phyloP scores from a whole-genome alignment of 108 stramenopile genomes.

The Aurantiochytrium sp. region DNA sequence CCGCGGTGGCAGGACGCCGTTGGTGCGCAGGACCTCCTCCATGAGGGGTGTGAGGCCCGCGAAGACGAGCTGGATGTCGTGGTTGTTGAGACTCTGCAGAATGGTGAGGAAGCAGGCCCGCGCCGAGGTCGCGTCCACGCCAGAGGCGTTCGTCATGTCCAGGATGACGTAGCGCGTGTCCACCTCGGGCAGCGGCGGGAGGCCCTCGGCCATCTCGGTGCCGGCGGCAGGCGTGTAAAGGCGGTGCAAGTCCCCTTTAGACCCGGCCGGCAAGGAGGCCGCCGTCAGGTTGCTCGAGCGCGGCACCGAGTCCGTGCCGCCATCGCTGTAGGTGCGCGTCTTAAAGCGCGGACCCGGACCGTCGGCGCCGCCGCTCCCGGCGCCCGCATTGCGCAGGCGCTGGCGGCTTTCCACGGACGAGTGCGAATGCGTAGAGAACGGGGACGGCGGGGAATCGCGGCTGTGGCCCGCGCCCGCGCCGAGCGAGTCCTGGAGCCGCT shows the following conservation, averaged over 20 bases:
- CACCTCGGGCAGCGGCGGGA: not conserved
- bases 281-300: not conserved
- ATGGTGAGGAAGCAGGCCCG: constrained; percentile 57
- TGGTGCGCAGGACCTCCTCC: not conserved
- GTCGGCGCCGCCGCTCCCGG: not conserved
- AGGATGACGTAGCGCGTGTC: constrained; percentile 32
- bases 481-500: not conserved
- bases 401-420: not conserved
- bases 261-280: not conserved
- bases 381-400: not conserved
- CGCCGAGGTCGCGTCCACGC: constrained; percentile 58
- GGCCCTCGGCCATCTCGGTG: not conserved
- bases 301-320: not conserved
- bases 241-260: not conserved
- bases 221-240: not conserved
- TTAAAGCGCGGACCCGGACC: not conserved
- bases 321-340: not conserved
- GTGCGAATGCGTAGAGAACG: not conserved
- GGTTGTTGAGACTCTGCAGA: constrained; percentile 32
- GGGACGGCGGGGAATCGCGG: too few relatives aligned
- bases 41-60: constrained; percentile 17
- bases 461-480: not conserved
- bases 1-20: not conserved
- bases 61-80: constrained; percentile 41
- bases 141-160: constrained; percentile 16